Evolutionary conservation across 2,329 filamentous ascomycete species (phyloP).

Genomic region (Claviceps purpurea): DNA sequence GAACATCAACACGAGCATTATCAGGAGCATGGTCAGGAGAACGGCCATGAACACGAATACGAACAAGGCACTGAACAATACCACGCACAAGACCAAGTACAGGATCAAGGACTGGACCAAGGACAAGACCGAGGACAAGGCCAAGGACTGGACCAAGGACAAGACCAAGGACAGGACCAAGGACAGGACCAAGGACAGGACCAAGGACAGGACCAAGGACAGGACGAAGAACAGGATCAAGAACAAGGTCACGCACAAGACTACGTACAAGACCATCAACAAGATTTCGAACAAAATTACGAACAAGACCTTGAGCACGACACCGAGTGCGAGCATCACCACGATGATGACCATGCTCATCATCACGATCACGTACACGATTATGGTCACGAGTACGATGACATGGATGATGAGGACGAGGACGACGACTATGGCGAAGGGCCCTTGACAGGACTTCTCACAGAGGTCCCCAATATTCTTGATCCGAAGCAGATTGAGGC

Average conservation of each 20-base stretch:
- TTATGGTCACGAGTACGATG: constrained; percentile 32
- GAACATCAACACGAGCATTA: constrained; percentile 16
- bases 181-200: constrained; percentile 9
- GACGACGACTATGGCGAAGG: constrained; percentile 71
- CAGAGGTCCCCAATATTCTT: constrained; percentile 86
- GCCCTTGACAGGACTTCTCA: constrained; percentile 69
- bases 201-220: constrained; percentile 2
- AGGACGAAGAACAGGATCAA: constrained; percentile 11
- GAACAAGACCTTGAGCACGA: constrained; percentile 40
- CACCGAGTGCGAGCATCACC: constrained; percentile 17
- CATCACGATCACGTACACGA: constrained; percentile 24
- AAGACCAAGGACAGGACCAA: constrained; percentile 3
- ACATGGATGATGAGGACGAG: constrained; percentile 54
- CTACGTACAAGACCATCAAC: constrained; percentile 20
- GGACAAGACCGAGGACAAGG: constrained; percentile 21
- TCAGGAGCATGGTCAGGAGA: constrained; percentile 16
- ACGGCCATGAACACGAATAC: constrained; percentile 20
- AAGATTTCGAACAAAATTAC: constrained; percentile 24
- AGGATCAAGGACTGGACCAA: constrained; percentile 22
- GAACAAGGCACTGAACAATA: constrained; percentile 26
- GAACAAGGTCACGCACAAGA: constrained; percentile 15
- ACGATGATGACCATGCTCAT: constrained; percentile 22
- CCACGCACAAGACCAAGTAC: constrained; percentile 13
- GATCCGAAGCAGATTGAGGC: constrained; percentile 94
- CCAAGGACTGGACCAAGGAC: constrained; percentile 14